Percentiles rank a stretch among this genome's conserved stretches.
Conservation (phyloP, 345 rosid genomes). For the Viola odorata region DNA sequence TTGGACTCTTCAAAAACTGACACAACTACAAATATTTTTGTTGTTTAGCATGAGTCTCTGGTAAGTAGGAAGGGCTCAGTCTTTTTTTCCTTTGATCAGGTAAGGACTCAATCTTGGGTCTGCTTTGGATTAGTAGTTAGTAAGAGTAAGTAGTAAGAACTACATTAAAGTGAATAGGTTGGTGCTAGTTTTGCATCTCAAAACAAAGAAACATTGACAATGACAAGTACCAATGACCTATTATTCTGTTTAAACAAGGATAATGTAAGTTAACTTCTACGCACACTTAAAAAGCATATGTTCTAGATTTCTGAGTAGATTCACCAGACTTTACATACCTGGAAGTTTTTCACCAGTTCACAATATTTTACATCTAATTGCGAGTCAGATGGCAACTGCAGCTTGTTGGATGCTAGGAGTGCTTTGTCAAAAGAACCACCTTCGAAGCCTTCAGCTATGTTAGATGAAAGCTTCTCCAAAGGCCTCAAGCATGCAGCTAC, state of each 20-base stretch:
- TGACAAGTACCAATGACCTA: not conserved
- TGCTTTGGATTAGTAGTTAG: too few species aligned
- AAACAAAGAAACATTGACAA: too few species aligned
- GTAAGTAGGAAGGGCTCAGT: too few species aligned
- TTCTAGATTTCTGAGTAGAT: too few species aligned
- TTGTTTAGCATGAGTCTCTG: too few species aligned
- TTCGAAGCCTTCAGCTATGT: slow-evolving; percentile 54
- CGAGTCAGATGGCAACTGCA: slow-evolving; percentile 37
- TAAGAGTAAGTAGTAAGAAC: too few species aligned
- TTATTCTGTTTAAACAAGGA: not conserved
- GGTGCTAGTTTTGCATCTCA: not conserved
- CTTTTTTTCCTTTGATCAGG: too few species aligned
- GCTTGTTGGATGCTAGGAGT: slow-evolving; percentile 38
- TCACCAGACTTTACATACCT: slow-evolving; percentile 37
- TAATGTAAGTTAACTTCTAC: not conserved
- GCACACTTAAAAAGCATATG: not conserved
- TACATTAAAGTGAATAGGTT: too few species aligned
- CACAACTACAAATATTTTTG: too few species aligned
- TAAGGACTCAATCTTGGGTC: too few species aligned
- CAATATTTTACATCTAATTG: slow-evolving; percentile 41
- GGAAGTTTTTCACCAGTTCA: slow-evolving; percentile 57
- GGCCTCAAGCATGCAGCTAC: slow-evolving; percentile 70
- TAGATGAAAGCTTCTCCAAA: slow-evolving; percentile 67
- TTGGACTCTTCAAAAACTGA: too few species aligned
- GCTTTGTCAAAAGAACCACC: slow-evolving; percentile 38